Evolutionary conservation across 1,284 basidiomycete species (phyloP), one percentile per base, ranked within the genome.

Genomic region (Sanguinoderma infundibulare): DNA sequence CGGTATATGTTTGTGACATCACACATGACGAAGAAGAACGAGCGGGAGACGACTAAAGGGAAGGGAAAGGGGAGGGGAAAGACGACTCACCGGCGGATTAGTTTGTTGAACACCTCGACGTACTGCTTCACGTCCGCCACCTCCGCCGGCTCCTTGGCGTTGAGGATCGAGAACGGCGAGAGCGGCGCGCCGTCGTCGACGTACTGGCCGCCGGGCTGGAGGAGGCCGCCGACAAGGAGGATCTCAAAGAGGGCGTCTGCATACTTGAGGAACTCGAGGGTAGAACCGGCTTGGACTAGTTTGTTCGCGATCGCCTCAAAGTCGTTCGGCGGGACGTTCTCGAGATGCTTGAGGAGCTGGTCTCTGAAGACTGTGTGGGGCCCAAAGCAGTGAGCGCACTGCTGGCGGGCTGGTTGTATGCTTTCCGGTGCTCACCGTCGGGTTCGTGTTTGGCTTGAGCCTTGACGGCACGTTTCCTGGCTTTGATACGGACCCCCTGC

Each of bases 221-320:
- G 87, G 64, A 98, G 89, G 40, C 95, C 95, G 55, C 96, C 96
- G 72, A 95, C 90, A 71, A 98, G 86, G 72, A 98, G 86, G 77
- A 98, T 87, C 80, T 98, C 96, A 78, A 98, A 98, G 70, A 98
- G 89, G 63, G 91, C 87, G 72, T 98, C 95, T 77, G 92, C 92
- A 90, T 98, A 98, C 81, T 96, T 97, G 77, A 96, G 87, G 75
- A 89, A 91, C 79, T 98, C 96, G 77, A 98, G 91, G 59, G 93
- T 91, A 52, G 91, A 89, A 60, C 95, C 96, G 64, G 95, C 96
- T 78, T 92, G 91, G 69, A 94, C 87, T 70, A 98, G 87, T 78
- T 96, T 96, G 73, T 88, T 86, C 44, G 92, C 82, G 74, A 91
- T 89, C 22, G 86, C 83, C 70, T 96, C 94, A 75, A 94, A 95